Conservation (phyloP, 305 asterid species). For the Salvia sclarea region DNA sequence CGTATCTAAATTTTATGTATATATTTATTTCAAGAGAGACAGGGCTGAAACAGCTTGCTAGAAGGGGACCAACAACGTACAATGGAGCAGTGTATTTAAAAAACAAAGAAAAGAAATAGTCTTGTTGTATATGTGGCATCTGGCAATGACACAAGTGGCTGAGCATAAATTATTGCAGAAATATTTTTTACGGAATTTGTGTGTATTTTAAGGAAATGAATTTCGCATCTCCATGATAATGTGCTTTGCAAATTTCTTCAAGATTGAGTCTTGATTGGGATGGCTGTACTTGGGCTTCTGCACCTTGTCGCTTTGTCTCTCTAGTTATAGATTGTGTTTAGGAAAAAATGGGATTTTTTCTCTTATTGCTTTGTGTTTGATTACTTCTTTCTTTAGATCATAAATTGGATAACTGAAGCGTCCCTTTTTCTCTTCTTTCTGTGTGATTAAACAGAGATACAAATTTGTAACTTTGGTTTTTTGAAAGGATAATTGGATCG, state of each 20-base stretch:
- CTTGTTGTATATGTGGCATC: constrained; percentile 14
- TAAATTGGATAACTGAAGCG: too few relatives aligned
- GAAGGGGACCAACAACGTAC: constrained; percentile 39
- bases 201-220: constrained; percentile 1
- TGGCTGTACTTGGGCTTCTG: not conserved
- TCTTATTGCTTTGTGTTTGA: not conserved
- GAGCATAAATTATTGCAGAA: not conserved
- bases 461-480: too few relatives aligned
- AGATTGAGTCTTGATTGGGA: constrained; percentile 17
- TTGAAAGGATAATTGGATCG: too few relatives aligned
- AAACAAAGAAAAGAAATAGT: too few relatives aligned
- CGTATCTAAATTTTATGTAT: not conserved
- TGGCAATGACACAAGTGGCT: constrained; percentile 32
- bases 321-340: not conserved
- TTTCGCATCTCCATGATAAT: not conserved
- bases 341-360: not conserved
- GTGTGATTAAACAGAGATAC: too few relatives aligned
- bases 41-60: constrained; percentile 40
- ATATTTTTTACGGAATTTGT: constrained; percentile 12
- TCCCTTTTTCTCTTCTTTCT: too few relatives aligned
- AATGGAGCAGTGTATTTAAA: not conserved
- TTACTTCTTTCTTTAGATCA: not conserved
- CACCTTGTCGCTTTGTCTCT: not conserved
- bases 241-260: constrained; percentile 3
- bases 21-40: constrained; percentile 17